phyloP scores from a whole-genome alignment of 805 yeast species.

The Myxozyma geophila region DNA sequence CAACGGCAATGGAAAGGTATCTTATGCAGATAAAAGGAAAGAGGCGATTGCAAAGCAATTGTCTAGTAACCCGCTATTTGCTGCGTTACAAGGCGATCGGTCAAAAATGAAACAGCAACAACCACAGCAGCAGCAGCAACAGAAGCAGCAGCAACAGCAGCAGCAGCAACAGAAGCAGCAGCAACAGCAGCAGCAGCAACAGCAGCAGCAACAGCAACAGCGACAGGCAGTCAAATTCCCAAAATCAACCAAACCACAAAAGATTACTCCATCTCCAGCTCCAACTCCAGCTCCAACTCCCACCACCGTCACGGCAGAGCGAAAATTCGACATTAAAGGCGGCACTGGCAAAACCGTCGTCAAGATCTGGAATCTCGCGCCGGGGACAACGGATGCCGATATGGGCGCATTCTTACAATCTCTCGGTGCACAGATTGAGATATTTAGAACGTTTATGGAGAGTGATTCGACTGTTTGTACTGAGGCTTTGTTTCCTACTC shows the following conservation, averaged over 20 bases:
- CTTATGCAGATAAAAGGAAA: slow-evolving; percentile 11
- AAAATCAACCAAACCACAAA: not conserved
- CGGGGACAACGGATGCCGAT: slow-evolving; percentile 44
- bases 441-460: slow-evolving; percentile 33
- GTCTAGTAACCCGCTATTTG: slow-evolving; percentile 29
- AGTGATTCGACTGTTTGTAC: slow-evolving; percentile 35
- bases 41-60: slow-evolving; percentile 16
- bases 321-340: slow-evolving; percentile 26
- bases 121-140: not conserved
- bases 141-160: not conserved
- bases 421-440: slow-evolving; percentile 38
- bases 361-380: slow-evolving; percentile 41
- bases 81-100: slow-evolving; percentile 31
- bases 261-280: not conserved
- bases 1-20: not conserved
- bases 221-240: not conserved
- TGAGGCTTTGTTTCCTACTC: slow-evolving; percentile 41
- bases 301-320: not conserved
- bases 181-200: not conserved
- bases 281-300: not conserved
- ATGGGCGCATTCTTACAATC: slow-evolving; percentile 39
- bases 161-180: slow-evolving; percentile 1
- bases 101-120: not conserved
- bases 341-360: slow-evolving; percentile 30
- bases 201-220: not conserved